phyloP scores from a whole-genome alignment of 805 yeast genomes.

The Spathaspora hagerdaliae region DNA sequence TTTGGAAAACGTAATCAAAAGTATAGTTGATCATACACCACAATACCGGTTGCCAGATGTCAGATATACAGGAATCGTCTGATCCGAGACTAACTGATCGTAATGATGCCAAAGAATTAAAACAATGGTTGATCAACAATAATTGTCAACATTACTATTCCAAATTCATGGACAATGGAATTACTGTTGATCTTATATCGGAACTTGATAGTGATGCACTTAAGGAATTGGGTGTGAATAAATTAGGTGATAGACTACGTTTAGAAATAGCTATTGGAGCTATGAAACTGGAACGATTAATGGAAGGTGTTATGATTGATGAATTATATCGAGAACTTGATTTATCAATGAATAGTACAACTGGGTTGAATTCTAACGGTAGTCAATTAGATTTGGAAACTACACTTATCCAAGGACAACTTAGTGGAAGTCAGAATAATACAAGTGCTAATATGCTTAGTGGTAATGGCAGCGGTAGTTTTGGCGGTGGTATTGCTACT shows the following conservation, averaged over 20 bases:
- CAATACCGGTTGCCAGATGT: too few relatives aligned
- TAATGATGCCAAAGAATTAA: constrained; percentile 20
- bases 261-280: constrained; percentile 55
- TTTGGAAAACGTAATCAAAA: too few relatives aligned
- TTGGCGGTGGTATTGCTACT: not conserved
- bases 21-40: too few relatives aligned
- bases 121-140: constrained; percentile 32
- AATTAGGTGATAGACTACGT: constrained; percentile 79
- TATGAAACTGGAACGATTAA: constrained; percentile 33
- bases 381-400: not conserved
- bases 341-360: too few relatives aligned
- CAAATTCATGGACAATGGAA: constrained; percentile 44
- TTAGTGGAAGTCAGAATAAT: not conserved
- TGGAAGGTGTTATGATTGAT: constrained; percentile 18
- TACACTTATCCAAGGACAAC: not conserved
- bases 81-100: not conserved
- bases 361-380: not conserved
- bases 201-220: constrained; percentile 63
- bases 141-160: constrained; percentile 31
- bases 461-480: not conserved
- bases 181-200: constrained; percentile 52
- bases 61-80: not conserved
- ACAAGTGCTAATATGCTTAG: not conserved
- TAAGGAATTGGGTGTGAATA: constrained; percentile 67
- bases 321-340: constrained; percentile 13